Evolutionary conservation across 352 stramenopile genomes (phyloP).

Genomic region (Phytophthora pluvialis): DNA sequence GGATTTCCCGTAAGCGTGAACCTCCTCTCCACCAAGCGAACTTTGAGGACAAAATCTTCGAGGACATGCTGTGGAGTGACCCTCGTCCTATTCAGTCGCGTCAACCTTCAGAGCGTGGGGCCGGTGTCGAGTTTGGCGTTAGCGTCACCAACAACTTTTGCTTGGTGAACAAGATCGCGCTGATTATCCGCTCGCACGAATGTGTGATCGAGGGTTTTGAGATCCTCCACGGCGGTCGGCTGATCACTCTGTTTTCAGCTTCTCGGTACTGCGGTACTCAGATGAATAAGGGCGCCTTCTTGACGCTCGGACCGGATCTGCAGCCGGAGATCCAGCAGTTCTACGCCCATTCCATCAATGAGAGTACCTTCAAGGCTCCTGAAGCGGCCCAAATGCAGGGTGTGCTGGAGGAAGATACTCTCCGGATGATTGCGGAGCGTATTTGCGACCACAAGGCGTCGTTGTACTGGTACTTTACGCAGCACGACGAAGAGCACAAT

Average conservation of each 20-base stretch:
- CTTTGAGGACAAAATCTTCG: conserved; percentile 94
- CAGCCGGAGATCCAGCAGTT: conserved; percentile 95
- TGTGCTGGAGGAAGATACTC: conserved; percentile 86
- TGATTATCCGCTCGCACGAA: conserved; percentile 95
- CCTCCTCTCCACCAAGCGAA: conserved; percentile 87
- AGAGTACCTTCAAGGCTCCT: conserved; percentile 76
- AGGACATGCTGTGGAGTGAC: conserved; percentile 95
- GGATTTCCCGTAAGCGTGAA: conserved; percentile 92
- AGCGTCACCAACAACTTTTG: conserved; percentile 95
- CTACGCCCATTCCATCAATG: conserved; percentile 89
- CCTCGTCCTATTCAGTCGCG: conserved; percentile 78
- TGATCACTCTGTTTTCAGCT: conserved; percentile 94
- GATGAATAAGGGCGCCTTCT: conserved; percentile 94
- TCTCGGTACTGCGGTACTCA: conserved; percentile 93
- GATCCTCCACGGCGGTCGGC: conserved; percentile 85
- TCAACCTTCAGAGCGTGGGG: conserved; percentile 87
- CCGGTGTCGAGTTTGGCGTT: conserved; percentile 93
- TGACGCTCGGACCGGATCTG: conserved; percentile 90
- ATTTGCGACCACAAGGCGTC: conserved; percentile 93
- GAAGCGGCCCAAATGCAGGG: conserved; percentile 80
- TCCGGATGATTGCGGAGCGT: conserved; percentile 94
- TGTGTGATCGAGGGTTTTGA: conserved; percentile 93
- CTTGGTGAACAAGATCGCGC: conserved; percentile 91
- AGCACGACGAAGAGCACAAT: conserved; percentile 91
- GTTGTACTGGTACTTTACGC: conserved; percentile 95